Evolutionary conservation across 1,284 basidiomycete species (phyloP).

Genomic region (Microbotryum lychnidis-dioicae): DNA sequence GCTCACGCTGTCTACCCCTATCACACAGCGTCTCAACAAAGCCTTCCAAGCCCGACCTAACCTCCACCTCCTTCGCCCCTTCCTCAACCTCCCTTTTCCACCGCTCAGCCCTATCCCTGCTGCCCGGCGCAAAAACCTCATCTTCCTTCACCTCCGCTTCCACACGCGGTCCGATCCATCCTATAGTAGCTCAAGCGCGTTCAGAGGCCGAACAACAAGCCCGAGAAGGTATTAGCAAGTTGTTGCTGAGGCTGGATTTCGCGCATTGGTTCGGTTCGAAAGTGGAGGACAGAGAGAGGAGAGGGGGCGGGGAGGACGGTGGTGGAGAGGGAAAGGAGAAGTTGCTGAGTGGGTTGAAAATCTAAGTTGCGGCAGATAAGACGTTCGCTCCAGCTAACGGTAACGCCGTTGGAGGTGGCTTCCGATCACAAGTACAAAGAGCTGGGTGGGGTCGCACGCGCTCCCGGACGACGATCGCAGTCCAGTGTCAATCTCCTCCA

Average conservation of each 20-base stretch:
- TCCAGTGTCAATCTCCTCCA: too few species aligned
- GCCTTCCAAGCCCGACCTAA: neutral
- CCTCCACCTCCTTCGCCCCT: neutral
- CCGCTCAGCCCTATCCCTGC: neutral
- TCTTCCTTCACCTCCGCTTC: neutral
- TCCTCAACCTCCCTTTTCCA: too few species aligned
- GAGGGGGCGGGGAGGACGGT: neutral
- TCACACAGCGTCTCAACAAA: neutral
- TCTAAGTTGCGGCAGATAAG: neutral
- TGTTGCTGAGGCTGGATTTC: constrained; percentile 3
- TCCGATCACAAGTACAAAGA: too few species aligned
- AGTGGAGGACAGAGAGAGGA: neutral
- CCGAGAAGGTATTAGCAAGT: neutral
- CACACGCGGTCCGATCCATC: neutral
- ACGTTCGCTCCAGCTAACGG: too few species aligned
- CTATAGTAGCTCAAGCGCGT: neutral
- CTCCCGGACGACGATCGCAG: too few species aligned
- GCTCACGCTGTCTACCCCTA: neutral
- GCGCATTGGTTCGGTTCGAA: neutral
- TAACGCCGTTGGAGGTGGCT: too few species aligned
- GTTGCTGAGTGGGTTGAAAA: neutral
- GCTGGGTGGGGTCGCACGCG: too few species aligned
- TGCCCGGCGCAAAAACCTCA: neutral
- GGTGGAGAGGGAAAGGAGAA: neutral
- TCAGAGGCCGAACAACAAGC: neutral